These are phyloP conservation scores for Lichtheimia corymbifera DNA, from an alignment of 371 early-diverging fungal genomes.

Conservation along the genomic window DNA sequence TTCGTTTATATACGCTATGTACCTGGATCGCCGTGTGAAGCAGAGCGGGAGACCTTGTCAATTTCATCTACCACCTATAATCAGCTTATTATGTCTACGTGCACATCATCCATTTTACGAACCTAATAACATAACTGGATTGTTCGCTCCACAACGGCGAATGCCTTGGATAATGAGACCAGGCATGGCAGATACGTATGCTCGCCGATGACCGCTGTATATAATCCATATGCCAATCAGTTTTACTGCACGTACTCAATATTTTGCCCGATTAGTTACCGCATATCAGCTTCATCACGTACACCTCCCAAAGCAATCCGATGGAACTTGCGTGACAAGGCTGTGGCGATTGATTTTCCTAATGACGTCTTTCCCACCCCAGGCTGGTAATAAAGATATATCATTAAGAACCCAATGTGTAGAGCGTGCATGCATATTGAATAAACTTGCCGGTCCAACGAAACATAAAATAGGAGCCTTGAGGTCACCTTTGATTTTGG, in stretches of 20 bases:
- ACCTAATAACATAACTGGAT: constrained; percentile 78
- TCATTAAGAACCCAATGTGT: neutral
- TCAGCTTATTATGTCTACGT: neutral
- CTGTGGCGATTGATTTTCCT: constrained; percentile 75
- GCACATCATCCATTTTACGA: neutral
- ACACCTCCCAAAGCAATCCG: constrained; percentile 87
- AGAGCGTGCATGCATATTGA: neutral
- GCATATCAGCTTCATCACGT: constrained; percentile 84
- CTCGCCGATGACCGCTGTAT: constrained; percentile 81
- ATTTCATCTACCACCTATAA: constrained; percentile 66
- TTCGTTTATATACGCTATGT: neutral
- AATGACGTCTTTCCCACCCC: constrained; percentile 86
- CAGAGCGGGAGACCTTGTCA: constrained; percentile 72
- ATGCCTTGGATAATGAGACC: constrained; percentile 80
- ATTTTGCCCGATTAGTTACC: constrained; percentile 10
- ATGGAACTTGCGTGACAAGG: constrained; percentile 78
- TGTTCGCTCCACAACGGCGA: constrained; percentile 66
- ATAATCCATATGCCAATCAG: neutral
- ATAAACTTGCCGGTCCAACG: constrained; percentile 56
- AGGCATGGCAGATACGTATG: constrained; percentile 88
- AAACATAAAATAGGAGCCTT: constrained; percentile 82
- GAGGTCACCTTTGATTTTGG: constrained; percentile 71
- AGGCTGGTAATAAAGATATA: constrained; percentile 33
- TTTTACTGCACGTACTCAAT: neutral
- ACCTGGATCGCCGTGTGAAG: constrained; percentile 75